phyloP scores from a whole-genome alignment of 805 yeast species.

The Phaffomyces antillensis region DNA sequence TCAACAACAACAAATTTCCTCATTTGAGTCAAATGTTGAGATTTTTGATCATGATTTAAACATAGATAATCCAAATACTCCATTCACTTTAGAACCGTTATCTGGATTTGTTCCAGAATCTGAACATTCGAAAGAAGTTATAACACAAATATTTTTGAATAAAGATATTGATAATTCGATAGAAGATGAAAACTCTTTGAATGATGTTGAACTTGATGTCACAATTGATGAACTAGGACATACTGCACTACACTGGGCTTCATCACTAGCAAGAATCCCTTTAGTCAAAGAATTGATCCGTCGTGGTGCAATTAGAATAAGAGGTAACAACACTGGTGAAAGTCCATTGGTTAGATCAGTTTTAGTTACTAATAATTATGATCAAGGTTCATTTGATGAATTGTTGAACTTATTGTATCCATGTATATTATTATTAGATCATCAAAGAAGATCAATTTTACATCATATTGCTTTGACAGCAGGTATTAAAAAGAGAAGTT shows the following conservation, averaged over 20 bases:
- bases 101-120: constrained; percentile 23
- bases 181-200: constrained; percentile 19
- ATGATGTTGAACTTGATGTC: constrained; percentile 58
- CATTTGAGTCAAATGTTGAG: constrained; percentile 12
- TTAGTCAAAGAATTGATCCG: constrained; percentile 64
- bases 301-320: constrained; percentile 57
- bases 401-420: constrained; percentile 73
- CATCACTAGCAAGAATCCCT: constrained; percentile 74
- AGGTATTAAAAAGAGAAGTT: constrained; percentile 65
- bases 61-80: constrained; percentile 36
- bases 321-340: constrained; percentile 83
- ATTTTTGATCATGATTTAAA: constrained; percentile 32
- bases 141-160: constrained; percentile 46
- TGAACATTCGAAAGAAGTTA: constrained; percentile 34
- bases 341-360: constrained; percentile 82
- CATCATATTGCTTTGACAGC: constrained; percentile 84
- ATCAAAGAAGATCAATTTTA: constrained; percentile 67
- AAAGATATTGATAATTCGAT: constrained; percentile 28
- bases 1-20: background rate
- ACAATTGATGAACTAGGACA: constrained; percentile 92
- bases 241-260: constrained; percentile 92
- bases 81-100: constrained; percentile 44
- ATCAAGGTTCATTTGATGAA: constrained; percentile 64
- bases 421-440: constrained; percentile 56
- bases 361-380: constrained; percentile 76